Evolutionary conservation across 2,329 filamentous ascomycete genomes (phyloP), one percentile per base, ranked within the genome.

Genomic region (Dothideomycetidae sp.): DNA sequence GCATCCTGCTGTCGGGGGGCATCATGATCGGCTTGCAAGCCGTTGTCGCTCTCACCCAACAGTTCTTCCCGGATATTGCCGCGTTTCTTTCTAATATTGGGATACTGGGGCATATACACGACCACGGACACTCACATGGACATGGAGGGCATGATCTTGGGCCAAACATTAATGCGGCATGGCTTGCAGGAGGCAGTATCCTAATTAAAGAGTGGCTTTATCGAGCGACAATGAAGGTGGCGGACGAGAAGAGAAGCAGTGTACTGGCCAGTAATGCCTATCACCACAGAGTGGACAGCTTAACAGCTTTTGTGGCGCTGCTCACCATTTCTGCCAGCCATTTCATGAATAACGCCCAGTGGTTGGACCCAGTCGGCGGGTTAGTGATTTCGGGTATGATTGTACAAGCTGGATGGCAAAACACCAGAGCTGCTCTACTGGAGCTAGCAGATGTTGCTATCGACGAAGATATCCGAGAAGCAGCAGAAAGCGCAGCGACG

Each of bases 121-220:
- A 66, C 4, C 76, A 84, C 51, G 70, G 67, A n/a, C 76, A 83
- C 52, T 66, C 68, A 42, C n/a, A n/a, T n/a, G 35, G 35, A 15
- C 76, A 81, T 55, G 64, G 59, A 3, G 32, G 29, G 3, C 44
- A 40, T 13, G 70, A 70, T 39, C 62, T 71, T 23, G 73, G 76
- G 2, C 90, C 90, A 0, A 93, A 83, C 57, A 71, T 98, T 47
- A 86, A 96, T 56, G 90, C 90, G 14, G 88, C 83, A 5, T 98
- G 90, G 90, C 64, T 98, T 42, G 88, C 90, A 23, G 80, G 74
- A 29, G 88, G 83, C 13, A 93, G 84, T 2, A 90, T 98, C 40
- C 59, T 84, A 16, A 66, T 96, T 51, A 98, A 98, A 62, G 90
- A 98, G 60, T 98, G 86, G 83, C 66, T 98, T 16, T 98, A 96